Base-by-base conservation (phyloP, 768 basidiomycete genomes). In the Lentinula aciculospora region DNA sequence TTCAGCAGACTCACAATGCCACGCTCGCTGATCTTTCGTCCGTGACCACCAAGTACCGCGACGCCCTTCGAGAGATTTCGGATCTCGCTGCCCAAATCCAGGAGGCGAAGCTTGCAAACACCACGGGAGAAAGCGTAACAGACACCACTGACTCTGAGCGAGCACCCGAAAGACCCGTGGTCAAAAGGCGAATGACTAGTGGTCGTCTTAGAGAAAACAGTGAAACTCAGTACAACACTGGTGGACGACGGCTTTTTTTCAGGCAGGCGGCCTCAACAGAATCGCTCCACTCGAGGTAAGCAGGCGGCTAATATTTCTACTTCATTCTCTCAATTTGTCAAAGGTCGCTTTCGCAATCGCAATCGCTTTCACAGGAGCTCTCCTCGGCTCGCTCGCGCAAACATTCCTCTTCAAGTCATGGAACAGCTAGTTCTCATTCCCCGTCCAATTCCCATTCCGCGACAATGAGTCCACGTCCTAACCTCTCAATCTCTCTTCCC, bases 361-460 rank as follows among this genome's bases (percentile, higher is more conserved):
- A 87, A 78, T 96, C 94, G 80, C 86, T 96, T 65, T 95, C 94
- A 78, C 94, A 98, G 94, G 94, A 92, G 81, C 82, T 93, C 63
- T 93, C 86, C 64, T 93, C 87, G 78, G 89, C 75, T 75, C 88
- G 86, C 68, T 90, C 85, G 76, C 89, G 89, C 81, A 88, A 88
- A 76, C 76, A 80, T 66, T 92, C 91, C 57, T 82, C 81, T 64
- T 92, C 89, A 64, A 88, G 87, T 68, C 81, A 86, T 71, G 82
- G 80, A 65, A 86, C 85, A 60, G 82, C 80, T 84, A 84, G 82
- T 39, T 67, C 68, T 53, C 78, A 80, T 64, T 81, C 80, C 15
- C 73, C 82, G n/a, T 85, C 85, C 15, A 79, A 79, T 58, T 87
- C 88, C 9, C 80, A 83, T 59, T 72, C 76, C 13, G 34, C 8